These are phyloP conservation scores for Exserohilum rostratum DNA, from an alignment of 2,329 filamentous ascomycete species.

Conservation along the genomic window DNA sequence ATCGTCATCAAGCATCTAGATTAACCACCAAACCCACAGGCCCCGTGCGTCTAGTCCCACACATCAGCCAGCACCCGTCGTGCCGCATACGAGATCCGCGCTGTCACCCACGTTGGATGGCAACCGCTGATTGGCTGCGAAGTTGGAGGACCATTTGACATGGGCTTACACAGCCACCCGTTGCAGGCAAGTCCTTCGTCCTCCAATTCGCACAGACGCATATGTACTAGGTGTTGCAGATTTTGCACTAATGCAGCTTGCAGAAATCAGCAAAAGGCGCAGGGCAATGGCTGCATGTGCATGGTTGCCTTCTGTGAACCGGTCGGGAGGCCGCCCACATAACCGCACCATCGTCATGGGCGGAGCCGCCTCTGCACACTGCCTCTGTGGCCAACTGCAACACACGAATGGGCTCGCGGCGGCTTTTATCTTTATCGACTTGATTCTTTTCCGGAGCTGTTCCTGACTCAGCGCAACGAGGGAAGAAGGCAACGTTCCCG, in stretches of 20 bases:
- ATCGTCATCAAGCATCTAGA: background rate
- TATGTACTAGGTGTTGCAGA: constrained; percentile 4
- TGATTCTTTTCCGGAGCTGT: background rate
- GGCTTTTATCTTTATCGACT: background rate
- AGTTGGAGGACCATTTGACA: constrained; percentile 11
- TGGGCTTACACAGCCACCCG: constrained; percentile 14
- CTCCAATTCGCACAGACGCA: constrained; percentile 5
- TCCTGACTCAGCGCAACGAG: background rate
- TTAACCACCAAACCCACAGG: background rate
- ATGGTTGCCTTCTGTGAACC: constrained; percentile 9
- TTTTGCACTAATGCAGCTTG: constrained; percentile 1
- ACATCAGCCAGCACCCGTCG: constrained; percentile 4
- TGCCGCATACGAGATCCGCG: constrained; percentile 5
- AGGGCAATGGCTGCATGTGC: too few relatives aligned
- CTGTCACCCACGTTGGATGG: background rate
- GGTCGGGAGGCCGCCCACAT: constrained; percentile 15
- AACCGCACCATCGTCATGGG: constrained; percentile 1
- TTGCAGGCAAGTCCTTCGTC: constrained; percentile 8
- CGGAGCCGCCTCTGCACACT: background rate
- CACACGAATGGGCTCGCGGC: too few relatives aligned
- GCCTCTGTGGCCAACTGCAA: too few relatives aligned
- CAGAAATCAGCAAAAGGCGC: constrained; percentile 3
- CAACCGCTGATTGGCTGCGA: constrained; percentile 5
- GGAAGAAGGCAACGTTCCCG: background rate
- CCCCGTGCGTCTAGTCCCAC: constrained; percentile 2